These are phyloP conservation scores for Trypanosoma vivax DNA, from an alignment of 208 protist genomes.

Conservation along the genomic window DNA sequence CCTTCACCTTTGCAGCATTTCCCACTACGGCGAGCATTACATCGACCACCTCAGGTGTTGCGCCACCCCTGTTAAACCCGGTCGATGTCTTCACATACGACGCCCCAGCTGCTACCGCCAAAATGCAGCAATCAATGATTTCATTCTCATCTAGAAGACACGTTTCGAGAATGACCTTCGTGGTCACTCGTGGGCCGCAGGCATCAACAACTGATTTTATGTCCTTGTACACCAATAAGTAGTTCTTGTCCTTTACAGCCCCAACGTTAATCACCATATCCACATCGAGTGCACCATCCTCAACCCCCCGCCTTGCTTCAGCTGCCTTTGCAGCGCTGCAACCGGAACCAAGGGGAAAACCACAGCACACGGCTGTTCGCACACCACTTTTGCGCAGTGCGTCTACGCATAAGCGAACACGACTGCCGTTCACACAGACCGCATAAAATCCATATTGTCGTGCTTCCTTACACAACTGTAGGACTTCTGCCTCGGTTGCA, in stretches of 20 bases:
- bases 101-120: slow-evolving; percentile 78
- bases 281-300: slow-evolving; percentile 85
- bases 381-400: slow-evolving; percentile 45
- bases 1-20: slow-evolving; percentile 77
- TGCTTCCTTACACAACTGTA: slow-evolving; percentile 88
- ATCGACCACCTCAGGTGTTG: slow-evolving; percentile 79
- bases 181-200: slow-evolving; percentile 26
- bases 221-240: slow-evolving; percentile 79
- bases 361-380: slow-evolving; percentile 59
- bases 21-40: slow-evolving; percentile 90
- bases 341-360: slow-evolving; percentile 91
- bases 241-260: slow-evolving; percentile 77
- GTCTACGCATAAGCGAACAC: slow-evolving; percentile 40
- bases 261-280: slow-evolving; percentile 95
- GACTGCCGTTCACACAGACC: slow-evolving; percentile 91
- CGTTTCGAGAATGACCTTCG: slow-evolving; percentile 93
- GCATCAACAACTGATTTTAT: slow-evolving; percentile 68
- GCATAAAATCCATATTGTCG: slow-evolving; percentile 70
- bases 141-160: slow-evolving; percentile 83
- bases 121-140: slow-evolving; percentile 87
- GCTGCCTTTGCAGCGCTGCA: slow-evolving; percentile 70
- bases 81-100: slow-evolving; percentile 95
- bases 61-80: slow-evolving; percentile 86
- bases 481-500: slow-evolving; percentile 43
- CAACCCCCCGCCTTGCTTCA: slow-evolving; percentile 65